Conservation (phyloP, 176 grass and related monocot species). For the Oryza glumipatula region DNA sequence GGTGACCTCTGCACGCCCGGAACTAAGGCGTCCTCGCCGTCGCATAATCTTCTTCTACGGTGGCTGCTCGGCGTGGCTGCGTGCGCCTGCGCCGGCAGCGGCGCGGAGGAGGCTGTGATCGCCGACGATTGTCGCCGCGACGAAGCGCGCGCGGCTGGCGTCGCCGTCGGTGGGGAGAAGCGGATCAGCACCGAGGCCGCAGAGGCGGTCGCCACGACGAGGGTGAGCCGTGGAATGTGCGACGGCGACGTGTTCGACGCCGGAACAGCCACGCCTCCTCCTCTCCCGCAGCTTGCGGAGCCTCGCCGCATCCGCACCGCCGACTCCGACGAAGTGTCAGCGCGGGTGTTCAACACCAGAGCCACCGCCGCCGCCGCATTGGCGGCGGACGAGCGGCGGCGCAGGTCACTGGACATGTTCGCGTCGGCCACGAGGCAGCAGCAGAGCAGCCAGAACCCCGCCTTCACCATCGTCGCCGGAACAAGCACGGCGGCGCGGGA, state of each 20-base stretch:
- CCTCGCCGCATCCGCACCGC: neutral
- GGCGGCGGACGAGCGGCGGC: neutral
- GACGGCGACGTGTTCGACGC: neutral
- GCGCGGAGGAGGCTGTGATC: neutral
- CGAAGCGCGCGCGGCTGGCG: neutral
- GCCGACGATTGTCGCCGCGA: neutral
- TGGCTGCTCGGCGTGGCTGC: slow-evolving; percentile 40
- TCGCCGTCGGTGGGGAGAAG: neutral
- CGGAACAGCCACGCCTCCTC: neutral
- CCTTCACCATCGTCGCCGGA: slow-evolving; percentile 33
- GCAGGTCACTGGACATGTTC: slow-evolving; percentile 17
- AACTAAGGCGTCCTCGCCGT: neutral
- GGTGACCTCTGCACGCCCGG: neutral
- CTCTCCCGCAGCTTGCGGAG: neutral
- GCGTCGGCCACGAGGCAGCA: neutral
- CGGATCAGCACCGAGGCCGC: neutral
- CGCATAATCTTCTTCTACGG: slow-evolving; percentile 30
- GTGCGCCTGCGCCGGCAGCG: neutral
- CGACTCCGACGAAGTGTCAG: neutral
- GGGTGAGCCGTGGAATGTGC: neutral
- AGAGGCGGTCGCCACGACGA: neutral
- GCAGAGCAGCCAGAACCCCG: neutral
- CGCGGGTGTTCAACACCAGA: neutral
- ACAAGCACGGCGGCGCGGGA: neutral
- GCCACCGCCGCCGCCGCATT: neutral